Base-by-base conservation (phyloP, 768 basidiomycete genomes). In the Mycena vitilis region DNA sequence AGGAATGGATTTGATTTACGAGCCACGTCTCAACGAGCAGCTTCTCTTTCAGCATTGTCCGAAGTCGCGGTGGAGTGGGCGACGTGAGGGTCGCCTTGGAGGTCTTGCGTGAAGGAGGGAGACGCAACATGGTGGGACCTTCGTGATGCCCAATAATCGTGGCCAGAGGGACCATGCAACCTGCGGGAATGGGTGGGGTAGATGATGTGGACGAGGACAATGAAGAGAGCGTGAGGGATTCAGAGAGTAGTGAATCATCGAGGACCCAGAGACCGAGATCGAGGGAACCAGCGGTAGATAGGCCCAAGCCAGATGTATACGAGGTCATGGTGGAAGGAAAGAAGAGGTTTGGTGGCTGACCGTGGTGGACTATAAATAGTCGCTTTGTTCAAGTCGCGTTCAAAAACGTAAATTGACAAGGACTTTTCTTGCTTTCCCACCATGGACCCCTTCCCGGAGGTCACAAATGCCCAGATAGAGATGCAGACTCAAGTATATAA, bases 1-100 rank as follows among this genome's bases (percentile, higher is more conserved):
- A 18, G 22, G 36, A 55, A 57, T 36, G 20, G 45, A 60, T 38
- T 47, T 47, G 12, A 49, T 81, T 68, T 73, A 85, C 84, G 51
- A 76, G 78, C 84, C 84, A 85, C 72, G 79, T 79, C 36, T 73
- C 72, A 38, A 85, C 78, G 61, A 78, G 82, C 47, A 82, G 65
- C 60, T 78, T 78, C 71, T 84, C 82, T 62, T 78, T 81, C 20
- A 78, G 68, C 76, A 84, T 79, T n/a, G 75, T 70, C 45, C 71
- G 76, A 18, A 83, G 77, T 36, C 82, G 79, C 30, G 83, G 81
- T 5, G 78, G 74, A 6, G 82, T 83, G 10, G 83, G 83, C 25
- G 75, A 73, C 30, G 79, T 77, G 49, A 81, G 74, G 5, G 77
- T 69, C 40, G 73, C 74, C 55, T 58, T 63, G 54, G 69, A 62